Percentiles rank a stretch among this genome's conserved stretches.
Conservation (phyloP, 352 stramenopile genomes). For the Globisporangium irregulare region DNA sequence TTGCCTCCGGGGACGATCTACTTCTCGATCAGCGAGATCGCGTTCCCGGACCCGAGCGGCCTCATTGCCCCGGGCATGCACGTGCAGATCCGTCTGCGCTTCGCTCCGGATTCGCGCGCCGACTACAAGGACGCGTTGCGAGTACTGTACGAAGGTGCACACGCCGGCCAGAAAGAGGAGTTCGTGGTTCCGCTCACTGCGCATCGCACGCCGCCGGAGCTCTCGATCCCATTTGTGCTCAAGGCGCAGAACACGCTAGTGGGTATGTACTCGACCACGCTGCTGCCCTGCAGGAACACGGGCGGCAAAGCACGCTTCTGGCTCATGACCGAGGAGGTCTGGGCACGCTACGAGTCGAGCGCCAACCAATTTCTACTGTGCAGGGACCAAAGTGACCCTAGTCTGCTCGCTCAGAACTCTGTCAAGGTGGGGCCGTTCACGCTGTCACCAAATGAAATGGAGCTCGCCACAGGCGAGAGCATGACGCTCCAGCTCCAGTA, state of each 20-base stretch:
- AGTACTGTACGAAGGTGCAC: slow-evolving; percentile 48
- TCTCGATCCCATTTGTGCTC: slow-evolving; percentile 66
- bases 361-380: slow-evolving; percentile 7
- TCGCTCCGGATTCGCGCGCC: slow-evolving; percentile 66
- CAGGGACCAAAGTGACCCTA: not conserved
- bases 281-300: slow-evolving; percentile 51
- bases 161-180: slow-evolving; percentile 14
- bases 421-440: slow-evolving; percentile 42
- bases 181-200: slow-evolving; percentile 48
- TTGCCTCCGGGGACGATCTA: slow-evolving; percentile 57
- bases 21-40: slow-evolving; percentile 56
- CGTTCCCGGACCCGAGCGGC: slow-evolving; percentile 49
- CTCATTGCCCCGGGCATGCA: slow-evolving; percentile 73
- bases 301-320: slow-evolving; percentile 68
- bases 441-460: slow-evolving; percentile 52
- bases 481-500: slow-evolving; percentile 54
- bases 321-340: slow-evolving; percentile 58
- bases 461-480: slow-evolving; percentile 40
- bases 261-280: slow-evolving; percentile 42
- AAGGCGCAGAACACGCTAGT: slow-evolving; percentile 61
- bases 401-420: not conserved
- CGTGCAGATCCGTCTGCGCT: slow-evolving; percentile 54
- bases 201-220: slow-evolving; percentile 46
- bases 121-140: slow-evolving; percentile 68
- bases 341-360: slow-evolving; percentile 36